phyloP scores from a whole-genome alignment of 129 eudicot species.

The Kitagawia praeruptora region DNA sequence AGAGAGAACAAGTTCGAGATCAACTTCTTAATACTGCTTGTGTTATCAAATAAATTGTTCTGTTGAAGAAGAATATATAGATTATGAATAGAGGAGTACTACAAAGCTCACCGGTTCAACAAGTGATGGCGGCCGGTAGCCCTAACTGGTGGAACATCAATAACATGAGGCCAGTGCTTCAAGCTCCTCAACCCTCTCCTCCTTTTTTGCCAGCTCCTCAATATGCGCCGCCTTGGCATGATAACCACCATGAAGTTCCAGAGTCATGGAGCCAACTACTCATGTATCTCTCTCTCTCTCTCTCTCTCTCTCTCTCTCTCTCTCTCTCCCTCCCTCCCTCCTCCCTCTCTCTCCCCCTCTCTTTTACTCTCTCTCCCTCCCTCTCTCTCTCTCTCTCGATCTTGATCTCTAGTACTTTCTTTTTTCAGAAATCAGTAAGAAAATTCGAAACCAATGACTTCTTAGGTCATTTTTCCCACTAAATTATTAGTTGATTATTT shows the following conservation, averaged over 20 bases:
- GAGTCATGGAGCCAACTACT: slow-evolving; percentile 82
- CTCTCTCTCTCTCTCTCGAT: slow-evolving; percentile 10
- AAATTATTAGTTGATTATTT: background rate
- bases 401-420: background rate
- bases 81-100: slow-evolving; percentile 67
- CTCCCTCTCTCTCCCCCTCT: slow-evolving; percentile 11
- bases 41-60: background rate
- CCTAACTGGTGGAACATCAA: slow-evolving; percentile 65
- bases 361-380: background rate
- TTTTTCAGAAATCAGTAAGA: background rate
- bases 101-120: slow-evolving; percentile 81
- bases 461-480: background rate
- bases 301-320: background rate
- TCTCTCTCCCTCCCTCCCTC: slow-evolving; percentile 4
- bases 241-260: slow-evolving; percentile 37
- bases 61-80: background rate
- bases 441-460: background rate
- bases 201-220: slow-evolving; percentile 28
- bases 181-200: slow-evolving; percentile 21
- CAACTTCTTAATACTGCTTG: background rate
- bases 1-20: background rate
- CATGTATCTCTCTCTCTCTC: slow-evolving; percentile 42
- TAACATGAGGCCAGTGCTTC: slow-evolving; percentile 33
- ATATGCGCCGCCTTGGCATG: slow-evolving; percentile 34
- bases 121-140: slow-evolving; percentile 57